These are phyloP conservation scores for Stagonosporopsis rhizophila DNA, from an alignment of 2,329 filamentous ascomycete genomes.

Conservation along the genomic window DNA sequence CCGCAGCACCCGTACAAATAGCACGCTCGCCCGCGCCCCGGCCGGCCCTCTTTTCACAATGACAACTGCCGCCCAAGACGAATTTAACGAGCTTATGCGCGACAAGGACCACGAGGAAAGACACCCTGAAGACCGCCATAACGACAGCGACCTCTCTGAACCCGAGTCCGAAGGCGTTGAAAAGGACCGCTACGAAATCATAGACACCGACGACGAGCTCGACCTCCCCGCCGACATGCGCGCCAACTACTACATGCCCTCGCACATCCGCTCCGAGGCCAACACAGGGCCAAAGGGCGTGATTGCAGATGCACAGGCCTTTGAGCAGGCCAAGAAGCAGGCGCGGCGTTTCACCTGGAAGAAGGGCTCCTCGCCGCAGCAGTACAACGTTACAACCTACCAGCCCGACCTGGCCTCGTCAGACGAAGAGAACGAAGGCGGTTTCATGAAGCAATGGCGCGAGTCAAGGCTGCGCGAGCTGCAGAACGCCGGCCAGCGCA, in stretches of 20 bases:
- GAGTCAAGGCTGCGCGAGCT: slow-evolving; percentile 80
- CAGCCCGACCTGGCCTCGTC: slow-evolving; percentile 57
- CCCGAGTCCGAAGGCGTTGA: slow-evolving; percentile 59
- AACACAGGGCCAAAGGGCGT: slow-evolving; percentile 87
- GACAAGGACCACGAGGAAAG: slow-evolving; percentile 53
- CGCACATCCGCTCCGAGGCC: slow-evolving; percentile 69
- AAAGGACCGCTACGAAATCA: slow-evolving; percentile 65
- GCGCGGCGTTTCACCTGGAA: slow-evolving; percentile 46
- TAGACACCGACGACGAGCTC: slow-evolving; percentile 59
- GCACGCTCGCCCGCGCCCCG: slow-evolving; percentile 11
- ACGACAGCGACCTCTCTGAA: slow-evolving; percentile 69
- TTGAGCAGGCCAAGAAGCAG: slow-evolving; percentile 66
- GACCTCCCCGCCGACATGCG: slow-evolving; percentile 61
- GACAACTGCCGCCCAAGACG: slow-evolving; percentile 57
- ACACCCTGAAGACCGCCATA: slow-evolving; percentile 58
- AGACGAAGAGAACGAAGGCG: slow-evolving; percentile 74
- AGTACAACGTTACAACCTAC: slow-evolving; percentile 46
- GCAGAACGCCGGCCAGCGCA: slow-evolving; percentile 65
- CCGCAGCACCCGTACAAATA: slow-evolving; percentile 23
- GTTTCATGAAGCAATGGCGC: slow-evolving; percentile 85
- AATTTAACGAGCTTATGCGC: slow-evolving; percentile 60
- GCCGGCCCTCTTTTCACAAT: slow-evolving; percentile 42
- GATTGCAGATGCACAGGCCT: slow-evolving; percentile 82
- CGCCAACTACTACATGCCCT: slow-evolving; percentile 63
- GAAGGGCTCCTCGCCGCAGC: slow-evolving; percentile 29